These are phyloP conservation scores for Massariosphaeria phaeospora DNA, from an alignment of 495 filamentous ascomycete genomes.

Conservation along the genomic window DNA sequence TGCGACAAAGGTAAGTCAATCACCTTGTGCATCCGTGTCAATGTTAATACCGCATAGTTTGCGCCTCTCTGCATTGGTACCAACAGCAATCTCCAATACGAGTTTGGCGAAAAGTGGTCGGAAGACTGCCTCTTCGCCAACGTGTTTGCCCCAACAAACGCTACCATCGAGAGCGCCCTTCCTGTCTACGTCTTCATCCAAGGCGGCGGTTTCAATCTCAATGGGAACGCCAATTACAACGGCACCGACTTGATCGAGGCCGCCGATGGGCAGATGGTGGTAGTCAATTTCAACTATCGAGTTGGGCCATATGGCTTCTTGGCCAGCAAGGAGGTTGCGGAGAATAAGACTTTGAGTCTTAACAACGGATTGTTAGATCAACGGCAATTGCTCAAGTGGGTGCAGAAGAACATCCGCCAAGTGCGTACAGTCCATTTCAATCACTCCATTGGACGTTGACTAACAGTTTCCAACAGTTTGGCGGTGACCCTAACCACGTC, in stretches of 20 bases:
- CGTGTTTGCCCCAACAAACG: constrained; percentile 61
- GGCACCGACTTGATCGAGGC: constrained; percentile 57
- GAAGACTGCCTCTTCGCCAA: constrained; percentile 76
- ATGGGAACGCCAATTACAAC: constrained; percentile 64
- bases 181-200: constrained; percentile 73
- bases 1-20: constrained; percentile 38
- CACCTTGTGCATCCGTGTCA: neutral
- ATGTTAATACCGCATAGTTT: constrained; percentile 42
- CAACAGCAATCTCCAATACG: constrained; percentile 5
- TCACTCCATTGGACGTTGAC: too few relatives aligned
- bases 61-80: constrained; percentile 39
- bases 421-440: constrained; percentile 5
- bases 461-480: constrained; percentile 50
- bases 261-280: constrained; percentile 55
- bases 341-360: constrained; percentile 47
- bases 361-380: constrained; percentile 74
- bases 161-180: constrained; percentile 46
- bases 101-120: constrained; percentile 12
- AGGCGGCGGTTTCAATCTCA: constrained; percentile 65
- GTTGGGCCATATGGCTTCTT: constrained; percentile 72
- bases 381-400: constrained; percentile 61
- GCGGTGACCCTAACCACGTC: constrained; percentile 69
- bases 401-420: constrained; percentile 39
- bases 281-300: constrained; percentile 69
- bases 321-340: constrained; percentile 53